A percentile compares a stretch with the other conserved stretches of the same genome.
These are phyloP conservation scores for Prunus kanzakura DNA, from an alignment of 306 rosid genomes.

Conservation along the genomic window DNA sequence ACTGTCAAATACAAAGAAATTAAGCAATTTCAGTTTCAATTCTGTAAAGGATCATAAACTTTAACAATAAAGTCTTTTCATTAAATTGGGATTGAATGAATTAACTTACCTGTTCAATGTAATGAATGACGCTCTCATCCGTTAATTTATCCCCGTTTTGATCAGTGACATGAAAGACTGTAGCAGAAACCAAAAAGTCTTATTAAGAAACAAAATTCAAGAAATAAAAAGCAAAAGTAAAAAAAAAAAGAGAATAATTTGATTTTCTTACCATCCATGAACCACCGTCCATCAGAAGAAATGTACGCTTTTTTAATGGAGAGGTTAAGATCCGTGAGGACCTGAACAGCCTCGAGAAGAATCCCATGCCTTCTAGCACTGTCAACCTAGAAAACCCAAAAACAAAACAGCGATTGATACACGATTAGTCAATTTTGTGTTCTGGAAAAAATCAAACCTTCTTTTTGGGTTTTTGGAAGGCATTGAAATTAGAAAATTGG, in stretches of 20 bases:
- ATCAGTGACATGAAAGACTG: conserved; percentile 94
- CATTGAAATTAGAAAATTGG: neutral
- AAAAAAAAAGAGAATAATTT: neutral
- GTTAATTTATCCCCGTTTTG: conserved; percentile 74
- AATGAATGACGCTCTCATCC: conserved; percentile 64
- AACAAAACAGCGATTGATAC: neutral
- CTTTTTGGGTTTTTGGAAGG: neutral
- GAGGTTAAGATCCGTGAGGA: conserved; percentile 79
- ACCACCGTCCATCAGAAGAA: conserved; percentile 93
- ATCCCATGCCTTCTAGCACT: conserved; percentile 89
- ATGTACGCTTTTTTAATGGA: conserved; percentile 81
- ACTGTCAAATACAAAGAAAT: conserved; percentile 34
- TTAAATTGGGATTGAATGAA: neutral
- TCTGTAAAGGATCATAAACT: neutral
- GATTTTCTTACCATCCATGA: conserved; percentile 80
- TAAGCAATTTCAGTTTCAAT: conserved; percentile 5
- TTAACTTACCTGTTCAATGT: conserved; percentile 75
- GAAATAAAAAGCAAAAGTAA: neutral
- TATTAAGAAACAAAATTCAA: conserved; percentile 2
- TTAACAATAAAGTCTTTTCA: neutral
- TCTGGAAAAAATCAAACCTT: conserved; percentile 2
- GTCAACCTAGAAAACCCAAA: conserved; percentile 57
- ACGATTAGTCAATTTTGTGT: neutral
- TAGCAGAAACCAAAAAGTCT: conserved; percentile 2
- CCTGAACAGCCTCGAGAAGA: conserved; percentile 84